Evolutionary conservation across 176 grass and related monocot species (phyloP).

Genomic region (Avena eriantha): DNA sequence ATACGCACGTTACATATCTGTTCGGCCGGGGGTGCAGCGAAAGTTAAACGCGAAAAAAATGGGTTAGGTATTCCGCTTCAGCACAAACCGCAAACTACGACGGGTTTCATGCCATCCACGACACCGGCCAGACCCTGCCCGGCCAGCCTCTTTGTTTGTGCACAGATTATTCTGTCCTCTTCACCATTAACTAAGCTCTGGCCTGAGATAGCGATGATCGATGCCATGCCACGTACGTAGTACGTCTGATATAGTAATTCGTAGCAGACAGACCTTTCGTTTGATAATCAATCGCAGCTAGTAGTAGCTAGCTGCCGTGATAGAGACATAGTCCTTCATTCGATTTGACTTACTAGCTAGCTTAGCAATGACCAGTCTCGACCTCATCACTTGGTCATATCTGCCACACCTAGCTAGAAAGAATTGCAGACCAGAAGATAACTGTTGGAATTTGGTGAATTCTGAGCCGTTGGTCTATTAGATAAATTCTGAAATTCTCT

Average conservation of each 20-base stretch:
- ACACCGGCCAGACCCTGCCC: background rate
- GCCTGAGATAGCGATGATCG: background rate
- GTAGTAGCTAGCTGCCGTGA: no score
- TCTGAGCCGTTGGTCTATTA: no score
- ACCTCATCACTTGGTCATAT: background rate
- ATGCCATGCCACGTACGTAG: no score
- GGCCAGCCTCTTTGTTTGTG: background rate
- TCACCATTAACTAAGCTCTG: conserved; percentile 6
- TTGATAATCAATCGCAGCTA: no score
- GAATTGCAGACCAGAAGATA: no score
- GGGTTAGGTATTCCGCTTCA: no score
- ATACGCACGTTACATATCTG: background rate
- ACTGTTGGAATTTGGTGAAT: no score
- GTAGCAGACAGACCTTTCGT: background rate
- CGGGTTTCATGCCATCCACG: conserved; percentile 31
- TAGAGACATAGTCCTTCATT: no score
- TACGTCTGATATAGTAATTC: background rate
- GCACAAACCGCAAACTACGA: no score
- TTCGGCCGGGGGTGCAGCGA: background rate
- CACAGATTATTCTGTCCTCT: background rate
- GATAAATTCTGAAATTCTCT: no score
- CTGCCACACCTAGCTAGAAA: background rate
- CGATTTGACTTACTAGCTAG: no score
- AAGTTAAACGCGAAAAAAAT: background rate
- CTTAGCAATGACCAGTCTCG: background rate